phyloP scores from a whole-genome alignment of 2,329 filamentous ascomycete species.

The Dothistroma septosporum region DNA sequence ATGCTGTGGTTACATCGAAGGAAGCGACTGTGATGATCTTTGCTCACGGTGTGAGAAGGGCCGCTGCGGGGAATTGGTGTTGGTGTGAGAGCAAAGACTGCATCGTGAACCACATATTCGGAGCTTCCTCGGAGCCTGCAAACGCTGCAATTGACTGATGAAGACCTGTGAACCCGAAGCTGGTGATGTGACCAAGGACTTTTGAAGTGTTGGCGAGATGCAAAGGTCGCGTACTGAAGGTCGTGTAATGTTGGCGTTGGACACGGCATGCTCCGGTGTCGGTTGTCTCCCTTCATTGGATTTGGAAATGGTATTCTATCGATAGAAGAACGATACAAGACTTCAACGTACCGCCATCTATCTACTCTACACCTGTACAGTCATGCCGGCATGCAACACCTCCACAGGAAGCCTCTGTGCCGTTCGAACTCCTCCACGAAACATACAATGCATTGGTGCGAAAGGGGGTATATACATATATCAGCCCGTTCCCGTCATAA shows the following conservation, averaged over 20 bases:
- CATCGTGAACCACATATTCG: too few relatives aligned
- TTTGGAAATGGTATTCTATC: not conserved
- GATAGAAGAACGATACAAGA: not conserved
- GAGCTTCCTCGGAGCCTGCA: too few relatives aligned
- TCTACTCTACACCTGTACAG: not conserved
- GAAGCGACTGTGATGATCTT: not conserved
- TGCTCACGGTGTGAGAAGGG: not conserved
- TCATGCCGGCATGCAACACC: not conserved
- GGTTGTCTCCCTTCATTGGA: not conserved
- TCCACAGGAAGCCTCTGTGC: not conserved
- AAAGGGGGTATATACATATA: constrained; percentile 2
- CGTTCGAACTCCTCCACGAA: not conserved
- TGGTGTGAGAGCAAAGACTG: not conserved
- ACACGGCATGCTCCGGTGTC: not conserved
- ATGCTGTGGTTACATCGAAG: not conserved
- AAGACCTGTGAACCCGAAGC: too few relatives aligned
- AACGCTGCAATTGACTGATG: too few relatives aligned
- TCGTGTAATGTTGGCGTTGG: not conserved
- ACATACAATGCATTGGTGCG: not conserved
- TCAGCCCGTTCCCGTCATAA: not conserved
- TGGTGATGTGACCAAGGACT: too few relatives aligned
- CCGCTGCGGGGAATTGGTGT: not conserved
- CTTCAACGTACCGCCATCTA: not conserved
- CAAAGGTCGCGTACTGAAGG: not conserved
- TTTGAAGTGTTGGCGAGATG: not conserved